These are phyloP conservation scores for Boletus subluridellus DNA, from an alignment of 1,284 basidiomycete genomes.

Conservation along the genomic window DNA sequence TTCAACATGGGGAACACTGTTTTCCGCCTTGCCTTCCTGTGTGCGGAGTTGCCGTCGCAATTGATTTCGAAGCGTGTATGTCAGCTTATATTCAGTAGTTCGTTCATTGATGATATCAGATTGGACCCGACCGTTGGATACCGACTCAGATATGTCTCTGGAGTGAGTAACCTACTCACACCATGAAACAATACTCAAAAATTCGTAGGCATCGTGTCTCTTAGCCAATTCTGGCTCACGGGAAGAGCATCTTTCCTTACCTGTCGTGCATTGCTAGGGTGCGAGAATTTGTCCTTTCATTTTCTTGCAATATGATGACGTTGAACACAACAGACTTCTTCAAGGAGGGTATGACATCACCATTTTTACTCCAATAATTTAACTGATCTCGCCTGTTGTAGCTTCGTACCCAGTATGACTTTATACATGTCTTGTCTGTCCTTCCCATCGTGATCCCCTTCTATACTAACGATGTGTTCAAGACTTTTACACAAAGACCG, in stretches of 20 bases:
- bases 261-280: constrained; percentile 43
- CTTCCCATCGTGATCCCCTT: not conserved
- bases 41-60: constrained; percentile 68
- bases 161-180: constrained; percentile 31
- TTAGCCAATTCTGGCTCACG: constrained; percentile 58
- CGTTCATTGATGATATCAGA: constrained; percentile 22
- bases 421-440: constrained; percentile 60
- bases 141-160: constrained; percentile 48
- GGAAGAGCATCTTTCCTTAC: constrained; percentile 54
- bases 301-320: not conserved
- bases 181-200: not conserved
- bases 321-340: constrained; percentile 41
- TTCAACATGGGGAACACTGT: constrained; percentile 65
- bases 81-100: not conserved
- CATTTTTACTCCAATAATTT: not conserved
- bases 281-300: not conserved
- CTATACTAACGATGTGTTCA: not conserved
- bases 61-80: constrained; percentile 63
- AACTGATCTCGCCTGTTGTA: constrained; percentile 1
- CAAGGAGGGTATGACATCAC: constrained; percentile 51
- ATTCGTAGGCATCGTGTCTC: constrained; percentile 35
- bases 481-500: constrained; percentile 61
- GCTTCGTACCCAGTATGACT: constrained; percentile 61
- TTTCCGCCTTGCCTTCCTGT: constrained; percentile 56
- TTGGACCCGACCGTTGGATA: constrained; percentile 70